Evolutionary conservation across 768 basidiomycete species (phyloP), one percentile per base, ranked within the genome.

Genomic region (Tulasnella sp.): DNA sequence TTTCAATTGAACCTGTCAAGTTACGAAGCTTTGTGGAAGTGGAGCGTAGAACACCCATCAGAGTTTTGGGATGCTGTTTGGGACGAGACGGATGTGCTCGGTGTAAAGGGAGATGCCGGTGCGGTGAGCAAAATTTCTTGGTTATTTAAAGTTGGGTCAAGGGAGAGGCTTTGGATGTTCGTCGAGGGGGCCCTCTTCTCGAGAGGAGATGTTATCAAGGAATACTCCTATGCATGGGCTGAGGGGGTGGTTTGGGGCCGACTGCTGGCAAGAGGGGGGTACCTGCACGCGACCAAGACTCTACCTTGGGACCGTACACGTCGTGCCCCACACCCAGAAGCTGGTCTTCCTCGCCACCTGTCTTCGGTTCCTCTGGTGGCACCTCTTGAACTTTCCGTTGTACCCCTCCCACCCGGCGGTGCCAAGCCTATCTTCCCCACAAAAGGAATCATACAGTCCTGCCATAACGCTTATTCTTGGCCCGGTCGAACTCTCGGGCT

Each of bases 11-110:
- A 31, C 21, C 58, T 77, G 21, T 58, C 76, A 40, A 86, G 89
- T 16, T 94, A 94, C 62, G 83, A 87, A 77, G 92, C 94, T 77
- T 87, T 94, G 8, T 93, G 90, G 82, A 83, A 81, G n/a, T 86
- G 93, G 93, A 93, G 92, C 0, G 88, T 87, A 6, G 81, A 85
- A 36, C 84, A 92, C 83, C 87, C 92, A 79, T 89, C 89, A 80
- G 84, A 85, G 48, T 95, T 95, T 85, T 95, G 93, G 94, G 85
- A 86, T 44, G 83, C 87, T 21, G 90, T 92, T n/a, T 95, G 93
- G 93, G 92, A 94, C 83, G 87, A 87, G 76, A 89, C 91, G 3
- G 84, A 83, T 75, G 86, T 94, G 80, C 86, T 92, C 77, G 92
- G 93, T 27, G 80, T 88, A 80, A 93, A 92, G 31, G 62, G 84